Evolutionary conservation across 306 rosid species (phyloP), one percentile per base, ranked within the genome.

Genomic region (Urtica urens): DNA sequence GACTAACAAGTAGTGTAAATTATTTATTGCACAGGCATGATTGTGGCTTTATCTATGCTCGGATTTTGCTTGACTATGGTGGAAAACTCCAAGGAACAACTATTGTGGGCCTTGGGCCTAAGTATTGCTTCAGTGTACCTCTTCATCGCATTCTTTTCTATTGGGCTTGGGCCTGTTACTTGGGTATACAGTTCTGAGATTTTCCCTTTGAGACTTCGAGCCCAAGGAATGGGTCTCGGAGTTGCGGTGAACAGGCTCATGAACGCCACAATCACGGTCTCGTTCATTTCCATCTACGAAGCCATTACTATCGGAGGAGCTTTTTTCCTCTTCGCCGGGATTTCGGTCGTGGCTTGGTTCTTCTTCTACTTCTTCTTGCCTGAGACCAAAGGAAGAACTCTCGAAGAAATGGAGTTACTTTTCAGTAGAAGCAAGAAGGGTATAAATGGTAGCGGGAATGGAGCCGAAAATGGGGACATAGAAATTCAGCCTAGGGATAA

Each of bases 131-230:
- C 87, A 0, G 67, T 64, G 0, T 90, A 84, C 27, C 15, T 42
- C 0, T 77, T 13, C 24, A 82, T 90, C 7, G 92, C 80, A 1
- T 79, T 84, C 55, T 84, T 74, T 46, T 72, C 76, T 0, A 40
- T 71, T 58, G 97, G 95, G 19, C 72, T 90, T 19, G 97, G 72
- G 27, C 97, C 97, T 6, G 45, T 84, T 0, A 73, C 95, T 0
- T 84, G 95, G 90, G 92, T 90, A 5, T 90, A 90, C 33, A 66
- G 77, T 22, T 51, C 92, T 0, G 97, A 90, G 83, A 79, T 84
- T 13, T 90, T 79, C 6, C 97, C 97, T 2, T 12, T 71, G 71
- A 77, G 19, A 64, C 49, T 90, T 46, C 78, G 97, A 24, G 95
- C 92, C 2, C 93, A 72, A 17, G 97, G 95, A 1, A 48, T 49